A percentile compares a stretch with the other conserved stretches of the same genome.
Evolutionary conservation across 257 asterid genomes (phyloP).

Genomic region (Nicotiana otophora): DNA sequence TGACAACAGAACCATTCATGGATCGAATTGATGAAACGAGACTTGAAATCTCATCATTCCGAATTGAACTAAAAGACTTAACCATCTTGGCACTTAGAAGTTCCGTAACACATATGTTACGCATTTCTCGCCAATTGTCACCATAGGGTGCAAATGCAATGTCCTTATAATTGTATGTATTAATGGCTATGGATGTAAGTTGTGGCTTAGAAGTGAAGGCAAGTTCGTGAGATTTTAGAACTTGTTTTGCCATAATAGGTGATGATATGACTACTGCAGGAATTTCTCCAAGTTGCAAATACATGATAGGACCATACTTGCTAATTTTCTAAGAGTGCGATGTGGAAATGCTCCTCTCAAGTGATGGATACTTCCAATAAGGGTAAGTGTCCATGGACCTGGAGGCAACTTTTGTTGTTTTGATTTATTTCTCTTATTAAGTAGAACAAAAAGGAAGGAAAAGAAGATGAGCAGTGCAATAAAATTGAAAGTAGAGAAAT

Average conservation of each 20-base stretch:
- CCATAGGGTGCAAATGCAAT: slow-evolving; percentile 19
- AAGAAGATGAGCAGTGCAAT: neutral
- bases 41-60: neutral
- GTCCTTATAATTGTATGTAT: slow-evolving; percentile 25
- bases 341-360: slow-evolving; percentile 9
- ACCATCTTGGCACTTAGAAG: neutral
- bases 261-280: slow-evolving; percentile 9
- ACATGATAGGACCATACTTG: neutral
- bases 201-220: slow-evolving; percentile 31
- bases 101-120: neutral
- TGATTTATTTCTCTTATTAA: neutral
- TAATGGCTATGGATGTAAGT: slow-evolving; percentile 19
- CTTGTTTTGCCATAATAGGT: neutral
- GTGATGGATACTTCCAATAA: slow-evolving; percentile 22
- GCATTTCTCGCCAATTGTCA: slow-evolving; percentile 20
- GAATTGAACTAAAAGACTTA: neutral
- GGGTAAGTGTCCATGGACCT: slow-evolving; percentile 23
- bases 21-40: neutral
- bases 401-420: slow-evolving; percentile 24
- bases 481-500: neutral
- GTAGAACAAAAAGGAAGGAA: neutral
- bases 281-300: neutral
- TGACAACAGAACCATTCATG: neutral
- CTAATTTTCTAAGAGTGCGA: neutral
- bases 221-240: slow-evolving; percentile 28